These are phyloP conservation scores for Mycena rosella DNA, from an alignment of 768 basidiomycete species.

Conservation along the genomic window DNA sequence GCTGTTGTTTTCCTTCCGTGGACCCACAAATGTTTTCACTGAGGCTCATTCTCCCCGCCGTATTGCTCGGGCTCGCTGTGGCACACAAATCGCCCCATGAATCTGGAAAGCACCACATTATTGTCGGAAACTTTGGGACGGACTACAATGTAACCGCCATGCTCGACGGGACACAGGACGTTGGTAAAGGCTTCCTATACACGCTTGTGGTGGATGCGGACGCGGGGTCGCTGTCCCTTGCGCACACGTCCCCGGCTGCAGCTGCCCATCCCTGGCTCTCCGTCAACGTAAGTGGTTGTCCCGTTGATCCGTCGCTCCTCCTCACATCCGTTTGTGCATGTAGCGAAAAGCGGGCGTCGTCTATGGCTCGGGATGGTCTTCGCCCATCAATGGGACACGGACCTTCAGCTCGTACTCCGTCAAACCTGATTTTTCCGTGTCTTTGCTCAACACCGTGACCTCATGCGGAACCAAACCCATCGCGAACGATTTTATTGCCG, in stretches of 20 bases:
- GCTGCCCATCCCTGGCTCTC: constrained; percentile 42
- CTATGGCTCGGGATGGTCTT: constrained; percentile 40
- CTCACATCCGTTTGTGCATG: neutral
- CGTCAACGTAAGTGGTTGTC: constrained; percentile 32
- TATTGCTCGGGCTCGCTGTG: constrained; percentile 13
- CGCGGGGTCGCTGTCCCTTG: constrained; percentile 29
- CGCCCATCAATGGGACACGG: constrained; percentile 30
- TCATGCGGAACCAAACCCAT: constrained; percentile 42
- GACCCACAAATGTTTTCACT: constrained; percentile 2
- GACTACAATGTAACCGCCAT: constrained; percentile 39
- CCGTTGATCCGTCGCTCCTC: constrained; percentile 7
- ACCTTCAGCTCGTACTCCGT: constrained; percentile 37
- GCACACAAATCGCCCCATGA: constrained; percentile 9
- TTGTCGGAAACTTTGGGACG: constrained; percentile 40
- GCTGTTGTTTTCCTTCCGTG: no score
- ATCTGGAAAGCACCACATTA: constrained; percentile 34
- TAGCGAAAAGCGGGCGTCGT: constrained; percentile 36
- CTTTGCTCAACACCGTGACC: constrained; percentile 35
- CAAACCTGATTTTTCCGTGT: constrained; percentile 36
- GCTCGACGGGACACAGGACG: constrained; percentile 40
- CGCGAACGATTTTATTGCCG: constrained; percentile 37
- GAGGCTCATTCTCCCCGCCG: neutral
- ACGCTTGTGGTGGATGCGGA: constrained; percentile 34
- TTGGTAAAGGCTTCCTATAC: constrained; percentile 38
- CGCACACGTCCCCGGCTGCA: constrained; percentile 33